Percentiles rank a stretch among this genome's conserved stretches.
phyloP scores from a whole-genome alignment of 305 asterid genomes.

The Striga hermonthica region DNA sequence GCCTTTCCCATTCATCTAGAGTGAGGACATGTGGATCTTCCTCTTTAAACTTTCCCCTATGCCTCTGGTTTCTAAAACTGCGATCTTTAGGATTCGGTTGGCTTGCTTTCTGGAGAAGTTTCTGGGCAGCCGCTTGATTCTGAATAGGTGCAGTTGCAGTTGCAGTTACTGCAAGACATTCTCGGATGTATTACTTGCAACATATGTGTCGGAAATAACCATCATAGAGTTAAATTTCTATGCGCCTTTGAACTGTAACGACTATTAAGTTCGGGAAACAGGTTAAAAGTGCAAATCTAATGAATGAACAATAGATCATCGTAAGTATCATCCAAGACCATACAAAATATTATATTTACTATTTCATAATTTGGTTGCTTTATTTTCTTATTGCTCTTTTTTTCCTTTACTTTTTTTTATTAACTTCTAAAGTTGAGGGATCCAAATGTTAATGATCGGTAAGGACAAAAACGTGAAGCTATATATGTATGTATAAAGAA shows the following conservation, averaged over 20 bases:
- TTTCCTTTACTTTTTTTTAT: not conserved
- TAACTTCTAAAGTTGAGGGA: too few relatives aligned
- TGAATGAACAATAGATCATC: not conserved
- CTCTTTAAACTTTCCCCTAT: slow-evolving; percentile 50
- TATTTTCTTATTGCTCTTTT: not conserved
- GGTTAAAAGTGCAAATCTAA: slow-evolving; percentile 2
- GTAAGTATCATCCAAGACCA: slow-evolving; percentile 12
- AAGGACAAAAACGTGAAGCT: not conserved
- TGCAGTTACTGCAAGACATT: slow-evolving; percentile 56
- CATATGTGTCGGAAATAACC: slow-evolving; percentile 22
- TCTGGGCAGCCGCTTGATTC: slow-evolving; percentile 93
- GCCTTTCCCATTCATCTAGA: slow-evolving; percentile 86
- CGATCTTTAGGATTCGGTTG: slow-evolving; percentile 45
- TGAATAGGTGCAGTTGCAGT: slow-evolving; percentile 68
- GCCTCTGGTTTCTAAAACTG: slow-evolving; percentile 50
- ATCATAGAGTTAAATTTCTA: slow-evolving; percentile 13
- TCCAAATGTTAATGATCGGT: too few relatives aligned
- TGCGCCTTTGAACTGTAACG: not conserved
- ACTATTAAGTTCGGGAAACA: slow-evolving; percentile 6
- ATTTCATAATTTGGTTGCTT: slow-evolving; percentile 2
- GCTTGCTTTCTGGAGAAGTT: slow-evolving; percentile 76
- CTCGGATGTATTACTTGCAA: slow-evolving; percentile 26
- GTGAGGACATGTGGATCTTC: slow-evolving; percentile 61
- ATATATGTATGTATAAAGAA: not conserved
- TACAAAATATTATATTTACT: not conserved